Percentiles rank a stretch among this genome's conserved stretches.
These are phyloP conservation scores for Aspergillus novofumigatus DNA, from an alignment of 2,329 filamentous ascomycete species.

Conservation along the genomic window DNA sequence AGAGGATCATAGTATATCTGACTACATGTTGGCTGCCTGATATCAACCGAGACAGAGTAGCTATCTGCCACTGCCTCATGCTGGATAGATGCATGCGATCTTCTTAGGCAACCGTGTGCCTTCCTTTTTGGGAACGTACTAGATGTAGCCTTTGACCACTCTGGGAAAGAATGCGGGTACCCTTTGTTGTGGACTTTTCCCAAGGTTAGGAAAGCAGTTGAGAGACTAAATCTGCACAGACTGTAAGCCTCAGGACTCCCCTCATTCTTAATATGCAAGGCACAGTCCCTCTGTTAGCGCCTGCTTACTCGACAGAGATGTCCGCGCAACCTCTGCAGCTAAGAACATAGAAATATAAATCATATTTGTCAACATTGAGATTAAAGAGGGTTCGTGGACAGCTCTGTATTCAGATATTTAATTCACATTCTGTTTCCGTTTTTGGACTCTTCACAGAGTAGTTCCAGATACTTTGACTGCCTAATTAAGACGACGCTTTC, in stretches of 20 bases:
- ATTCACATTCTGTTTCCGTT: too few species aligned
- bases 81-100: not conserved
- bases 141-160: not conserved
- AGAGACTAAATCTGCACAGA: not conserved
- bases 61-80: too few species aligned
- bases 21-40: too few species aligned
- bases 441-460: not conserved
- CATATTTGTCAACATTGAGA: not conserved
- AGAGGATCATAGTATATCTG: not conserved
- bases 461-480: not conserved
- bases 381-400: not conserved
- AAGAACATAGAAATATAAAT: not conserved
- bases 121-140: not conserved
- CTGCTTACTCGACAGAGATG: not conserved
- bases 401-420: too few species aligned
- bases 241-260: not conserved
- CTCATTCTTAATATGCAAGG: not conserved
- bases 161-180: not conserved
- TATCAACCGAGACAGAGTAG: too few species aligned
- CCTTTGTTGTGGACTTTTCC: not conserved
- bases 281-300: not conserved
- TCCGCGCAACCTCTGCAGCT: not conserved
- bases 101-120: not conserved
- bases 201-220: not conserved
- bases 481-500: too few species aligned